Base-by-base conservation (phyloP, 2,329 filamentous ascomycete genomes). In the Epichloe amarillans region DNA sequence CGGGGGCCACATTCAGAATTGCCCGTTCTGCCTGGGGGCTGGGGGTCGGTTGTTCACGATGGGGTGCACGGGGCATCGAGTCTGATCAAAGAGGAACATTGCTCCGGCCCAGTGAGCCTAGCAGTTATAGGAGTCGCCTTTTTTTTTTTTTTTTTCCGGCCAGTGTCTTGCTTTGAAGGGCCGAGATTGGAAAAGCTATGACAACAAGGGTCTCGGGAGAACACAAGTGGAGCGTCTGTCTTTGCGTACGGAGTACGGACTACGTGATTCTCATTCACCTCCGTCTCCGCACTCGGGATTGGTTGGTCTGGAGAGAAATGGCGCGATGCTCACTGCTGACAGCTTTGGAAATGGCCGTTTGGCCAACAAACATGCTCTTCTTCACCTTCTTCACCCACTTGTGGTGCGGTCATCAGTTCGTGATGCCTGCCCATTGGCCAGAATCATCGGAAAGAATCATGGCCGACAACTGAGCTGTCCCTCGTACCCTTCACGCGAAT, bases 111-210 rank as follows among this genome's bases (percentile, higher is more conserved):
- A 23, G 23, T 7, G 21, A 23, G 23, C 5, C 23, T 23, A 23
- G 23, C 23, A 3, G 23, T 26, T 8, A 8, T 26, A 8, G 7
- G 7, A 8, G 26, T 8, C 7, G 26, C 38, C 21, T 5, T 49
- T 42, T 49, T 49, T 37, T 38, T 49, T 17, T 17, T 42, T 49
- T 49, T 37, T 38, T 49, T 17, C 2, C 38, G 47, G 47, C 40
- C 39, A 47, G 4, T 49, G 47, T 37, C 47, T 43, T 30, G 46
- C 21, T 19, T 2, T 19, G 15, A 41, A 21, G 21, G 11, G 39
- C 17, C 39, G 11, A 41, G 17, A 21, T 21, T 41, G 17, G 46
- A 38, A n/a, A 21, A 42, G 46, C 46, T 6, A 23, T 23, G 21
- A 41, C n/a, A 42, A 4, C 35, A 39, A 6, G 35, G 35, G 35